phyloP scores from a whole-genome alignment of 2,329 filamentous ascomycete species.

The Aschersonia sp. region DNA sequence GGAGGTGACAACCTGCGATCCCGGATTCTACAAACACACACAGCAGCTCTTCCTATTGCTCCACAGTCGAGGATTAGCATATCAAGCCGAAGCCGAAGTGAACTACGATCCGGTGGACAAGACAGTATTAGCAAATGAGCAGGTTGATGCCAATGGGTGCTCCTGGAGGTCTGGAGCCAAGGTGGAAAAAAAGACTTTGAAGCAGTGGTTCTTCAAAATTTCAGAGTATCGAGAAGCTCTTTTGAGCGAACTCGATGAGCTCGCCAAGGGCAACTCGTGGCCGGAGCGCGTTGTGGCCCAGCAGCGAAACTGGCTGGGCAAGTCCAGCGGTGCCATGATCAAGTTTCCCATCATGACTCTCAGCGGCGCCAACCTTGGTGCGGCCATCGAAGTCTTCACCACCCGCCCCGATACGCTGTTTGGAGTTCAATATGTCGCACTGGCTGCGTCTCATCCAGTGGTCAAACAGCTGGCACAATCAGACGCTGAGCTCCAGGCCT shows the following conservation, averaged over 20 bases:
- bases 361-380: constrained; percentile 22
- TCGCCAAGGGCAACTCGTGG: constrained; percentile 54
- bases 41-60: constrained; percentile 74
- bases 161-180: constrained; percentile 82
- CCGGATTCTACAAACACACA: constrained; percentile 78
- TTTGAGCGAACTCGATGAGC: constrained; percentile 51
- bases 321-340: constrained; percentile 57
- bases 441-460: constrained; percentile 59
- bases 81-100: constrained; percentile 69
- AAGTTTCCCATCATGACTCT: constrained; percentile 47
- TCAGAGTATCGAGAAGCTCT: constrained; percentile 63
- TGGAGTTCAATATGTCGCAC: constrained; percentile 70
- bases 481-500: constrained; percentile 48
- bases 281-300: constrained; percentile 70
- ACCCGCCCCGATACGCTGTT: constrained; percentile 78
- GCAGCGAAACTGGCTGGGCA: constrained; percentile 82
- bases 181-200: constrained; percentile 63
- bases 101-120: constrained; percentile 86
- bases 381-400: constrained; percentile 60
- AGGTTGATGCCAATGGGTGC: constrained; percentile 72
- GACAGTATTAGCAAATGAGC: constrained; percentile 83
- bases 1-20: constrained; percentile 76
- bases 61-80: constrained; percentile 59
- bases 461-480: constrained; percentile 44
- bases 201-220: constrained; percentile 85